Evolutionary conservation across 1,284 basidiomycete genomes (phyloP), one percentile per base, ranked within the genome.

Genomic region (Marasmius oreades): DNA sequence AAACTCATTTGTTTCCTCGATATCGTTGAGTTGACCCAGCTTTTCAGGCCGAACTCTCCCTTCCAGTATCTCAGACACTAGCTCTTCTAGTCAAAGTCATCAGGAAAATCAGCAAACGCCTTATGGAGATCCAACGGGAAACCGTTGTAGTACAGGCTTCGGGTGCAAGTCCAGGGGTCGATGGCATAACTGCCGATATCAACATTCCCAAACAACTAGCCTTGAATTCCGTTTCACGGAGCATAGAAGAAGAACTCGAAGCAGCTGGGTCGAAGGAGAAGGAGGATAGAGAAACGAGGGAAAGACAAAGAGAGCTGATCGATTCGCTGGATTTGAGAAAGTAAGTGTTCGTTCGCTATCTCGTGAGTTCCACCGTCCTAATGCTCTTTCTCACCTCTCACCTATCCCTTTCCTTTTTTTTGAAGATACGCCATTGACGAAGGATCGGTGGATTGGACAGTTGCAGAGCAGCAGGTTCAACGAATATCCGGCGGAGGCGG

Each of bases 31-130:
- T 26, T 53, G 26, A 52, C 59, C 37, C 45, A 24, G 3, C 31
- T 26, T 48, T 34, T 28, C 58, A 92, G 89, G 68, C 73, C 33
- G 94, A 97, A 67, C 78, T 99, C 20, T 84, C 86, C 22, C 73
- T 98, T 0, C 90, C 93, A 0, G 86, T 93, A 22, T 89, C 89
- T 2, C 96, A 99, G 71, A 81, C 86, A 0, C 80, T 99, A 14
- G 95, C 96, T 0, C 77, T 98, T 37, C 95, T 99, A 70, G 88
- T 88, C 64, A 98, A 99, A 75, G 80, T 94, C 31, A 77, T 98
- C 53, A 86, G 93, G 53, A 93, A 95, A 72, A 82, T 98, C 58
- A 86, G 84, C 62, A 91, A 90, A 64, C 78, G 82, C 28, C 73
- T 99, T 50, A 80, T 88, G 54, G 89, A 92, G 54, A 80, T 98